phyloP scores from a whole-genome alignment of 2,329 filamentous ascomycete species.

The Fusarium sp. region DNA sequence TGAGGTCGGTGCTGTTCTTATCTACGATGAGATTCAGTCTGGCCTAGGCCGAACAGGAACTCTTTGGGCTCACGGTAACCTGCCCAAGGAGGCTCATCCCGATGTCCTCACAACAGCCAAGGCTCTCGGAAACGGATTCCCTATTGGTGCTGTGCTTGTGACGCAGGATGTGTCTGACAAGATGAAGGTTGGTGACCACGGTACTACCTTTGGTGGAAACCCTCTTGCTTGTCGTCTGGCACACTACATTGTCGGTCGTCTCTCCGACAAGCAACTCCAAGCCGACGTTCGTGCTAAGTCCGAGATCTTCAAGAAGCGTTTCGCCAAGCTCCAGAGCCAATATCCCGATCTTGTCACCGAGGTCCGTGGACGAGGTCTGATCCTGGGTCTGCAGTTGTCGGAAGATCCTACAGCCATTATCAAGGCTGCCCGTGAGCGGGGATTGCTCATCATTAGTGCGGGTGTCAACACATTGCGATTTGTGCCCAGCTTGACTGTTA shows the following conservation, averaged over 20 bases:
- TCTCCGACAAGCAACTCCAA: conserved; percentile 77
- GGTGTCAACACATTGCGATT: conserved; percentile 93
- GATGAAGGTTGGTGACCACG: conserved; percentile 77
- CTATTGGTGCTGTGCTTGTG: conserved; percentile 77
- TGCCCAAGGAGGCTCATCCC: conserved; percentile 84
- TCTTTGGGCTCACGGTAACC: conserved; percentile 85
- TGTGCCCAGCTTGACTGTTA: conserved; percentile 86
- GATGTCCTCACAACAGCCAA: conserved; percentile 96
- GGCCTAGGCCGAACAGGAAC: conserved; percentile 86
- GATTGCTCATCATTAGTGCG: conserved; percentile 89
- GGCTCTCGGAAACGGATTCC: conserved; percentile 95
- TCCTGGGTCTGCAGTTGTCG: conserved; percentile 85
- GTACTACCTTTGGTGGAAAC: conserved; percentile 94
- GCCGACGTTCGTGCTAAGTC: conserved; percentile 73
- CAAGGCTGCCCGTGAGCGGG: conserved; percentile 86
- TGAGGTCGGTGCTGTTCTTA: conserved; percentile 86
- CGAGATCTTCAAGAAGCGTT: conserved; percentile 57
- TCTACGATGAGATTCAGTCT: conserved; percentile 98
- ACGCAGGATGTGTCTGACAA: conserved; percentile 52
- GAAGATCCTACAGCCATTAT: conserved; percentile 78
- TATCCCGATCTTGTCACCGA: conserved; percentile 79
- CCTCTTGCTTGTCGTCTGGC: conserved; percentile 85
- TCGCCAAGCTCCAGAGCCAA: conserved; percentile 56
- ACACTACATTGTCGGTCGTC: conserved; percentile 82
- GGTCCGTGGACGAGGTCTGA: conserved; percentile 83